These are phyloP conservation scores for Gyromitra esculenta DNA, from an alignment of 2,329 filamentous ascomycete genomes.

Conservation along the genomic window DNA sequence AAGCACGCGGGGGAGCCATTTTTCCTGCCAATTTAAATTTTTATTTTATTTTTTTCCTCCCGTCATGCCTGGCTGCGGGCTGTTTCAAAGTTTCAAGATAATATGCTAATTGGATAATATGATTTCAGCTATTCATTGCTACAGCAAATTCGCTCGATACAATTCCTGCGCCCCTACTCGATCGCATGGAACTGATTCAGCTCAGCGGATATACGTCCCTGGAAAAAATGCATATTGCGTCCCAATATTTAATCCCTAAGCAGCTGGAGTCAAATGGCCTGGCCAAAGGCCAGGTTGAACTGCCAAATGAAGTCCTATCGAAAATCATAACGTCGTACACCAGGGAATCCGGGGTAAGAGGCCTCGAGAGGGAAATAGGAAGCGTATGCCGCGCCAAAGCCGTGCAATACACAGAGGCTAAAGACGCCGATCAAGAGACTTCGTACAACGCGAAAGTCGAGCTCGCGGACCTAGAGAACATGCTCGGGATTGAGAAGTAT, in stretches of 20 bases:
- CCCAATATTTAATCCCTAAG: slow-evolving; percentile 93
- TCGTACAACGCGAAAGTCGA: slow-evolving; percentile 79
- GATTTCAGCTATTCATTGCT: slow-evolving; percentile 79
- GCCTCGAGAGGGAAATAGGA: slow-evolving; percentile 93
- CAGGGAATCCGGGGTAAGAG: slow-evolving; percentile 93
- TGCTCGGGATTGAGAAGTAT: slow-evolving; percentile 90
- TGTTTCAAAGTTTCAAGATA: slow-evolving; percentile 33
- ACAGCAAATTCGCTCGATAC: slow-evolving; percentile 95
- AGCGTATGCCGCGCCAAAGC: slow-evolving; percentile 94
- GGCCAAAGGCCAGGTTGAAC: slow-evolving; percentile 74
- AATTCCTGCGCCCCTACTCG: slow-evolving; percentile 90
- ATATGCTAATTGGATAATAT: slow-evolving; percentile 51
- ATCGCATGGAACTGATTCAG: slow-evolving; percentile 96
- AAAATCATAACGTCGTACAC: slow-evolving; percentile 98
- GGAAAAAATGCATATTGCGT: slow-evolving; percentile 95
- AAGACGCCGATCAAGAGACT: slow-evolving; percentile 74
- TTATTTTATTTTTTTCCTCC: background rate
- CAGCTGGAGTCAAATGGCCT: slow-evolving; percentile 92
- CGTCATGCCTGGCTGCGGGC: slow-evolving; percentile 16
- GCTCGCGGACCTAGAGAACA: slow-evolving; percentile 83
- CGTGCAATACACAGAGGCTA: slow-evolving; percentile 91
- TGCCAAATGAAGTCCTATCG: slow-evolving; percentile 85
- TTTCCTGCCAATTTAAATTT: slow-evolving; percentile 31
- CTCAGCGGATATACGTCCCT: slow-evolving; percentile 95
- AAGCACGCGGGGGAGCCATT: slow-evolving; percentile 24